Base-by-base conservation (phyloP, 805 yeast genomes). In the Zygotorulaspora chibaensis region DNA sequence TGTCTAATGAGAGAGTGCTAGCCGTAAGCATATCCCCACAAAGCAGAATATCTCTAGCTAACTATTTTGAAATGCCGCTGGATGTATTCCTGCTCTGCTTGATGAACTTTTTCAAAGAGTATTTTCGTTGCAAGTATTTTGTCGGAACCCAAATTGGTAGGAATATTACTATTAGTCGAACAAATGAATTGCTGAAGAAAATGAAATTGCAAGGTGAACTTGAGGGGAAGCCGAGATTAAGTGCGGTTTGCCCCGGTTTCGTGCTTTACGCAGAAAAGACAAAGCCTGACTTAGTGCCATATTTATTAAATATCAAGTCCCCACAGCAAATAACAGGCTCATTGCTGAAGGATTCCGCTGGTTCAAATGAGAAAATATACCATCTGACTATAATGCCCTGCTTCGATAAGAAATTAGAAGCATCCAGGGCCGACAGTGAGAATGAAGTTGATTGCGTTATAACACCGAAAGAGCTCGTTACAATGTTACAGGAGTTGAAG, bases 301-400 rank as follows among this genome's bases (percentile, higher is more conserved):
- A 74, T 47, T 61, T 93, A 48, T 79, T 95, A 10, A 75, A 75
- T 29, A 84, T 86, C 35, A 87, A 87, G 58, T 87, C 96, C 0
- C 95, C 98, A 3, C 98, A 91, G 66, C 97, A 88, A 62, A 84
- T 91, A 42, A 87, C 97, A 0, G 98, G 98, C 0, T 70, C 80
- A 15, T 54, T 90, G 17, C 64, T 91, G 42, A 90, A 90, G 62
- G 63, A 72, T 13, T 59, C 81, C 18, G 67, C 64, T 16, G 61
- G 71, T 10, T 46, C 48, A n/a, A 72, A 73, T 13, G 59, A 69
- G 0, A 57, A 75, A 2, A 67, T 89, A 0, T 93, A 87, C 60
- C 97, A 91, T 63, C 67, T 93, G 44, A 77, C 93, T 7, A 72
- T 93, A 16, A 91, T 91, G 98, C 98, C 99, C 1, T 91, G 98